A percentile compares a stretch with the other conserved stretches of the same genome.
Conservation (phyloP, 805 yeast genomes). For the Alloascoidea hylecoeti region DNA sequence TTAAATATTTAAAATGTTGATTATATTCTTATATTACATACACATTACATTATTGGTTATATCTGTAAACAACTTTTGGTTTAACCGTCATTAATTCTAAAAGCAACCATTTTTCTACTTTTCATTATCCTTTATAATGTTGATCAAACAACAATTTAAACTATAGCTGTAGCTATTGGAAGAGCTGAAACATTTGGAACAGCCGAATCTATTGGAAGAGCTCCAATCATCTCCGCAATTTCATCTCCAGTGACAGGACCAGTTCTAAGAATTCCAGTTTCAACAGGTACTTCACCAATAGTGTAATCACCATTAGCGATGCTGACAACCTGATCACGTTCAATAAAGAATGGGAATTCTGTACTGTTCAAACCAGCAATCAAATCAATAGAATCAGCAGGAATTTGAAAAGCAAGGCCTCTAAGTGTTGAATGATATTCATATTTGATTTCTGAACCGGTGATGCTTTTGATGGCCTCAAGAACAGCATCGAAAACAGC, state of each 20-base stretch:
- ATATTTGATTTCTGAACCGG: slow-evolving; percentile 30
- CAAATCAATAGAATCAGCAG: slow-evolving; percentile 14
- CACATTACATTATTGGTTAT: too few relatives aligned
- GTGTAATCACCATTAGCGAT: slow-evolving; percentile 13
- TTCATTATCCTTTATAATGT: too few relatives aligned
- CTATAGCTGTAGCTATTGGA: not conserved
- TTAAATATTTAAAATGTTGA: not conserved
- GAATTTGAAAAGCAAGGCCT: slow-evolving; percentile 30
- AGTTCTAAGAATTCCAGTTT: not conserved
- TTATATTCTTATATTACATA: too few relatives aligned
- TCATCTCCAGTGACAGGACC: not conserved
- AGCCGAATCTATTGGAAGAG: not conserved
- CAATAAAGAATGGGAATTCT: slow-evolving; percentile 27
- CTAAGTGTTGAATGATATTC: slow-evolving; percentile 30
- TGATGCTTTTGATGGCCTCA: slow-evolving; percentile 19
- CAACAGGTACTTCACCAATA: too few relatives aligned
- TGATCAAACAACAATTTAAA: too few relatives aligned
- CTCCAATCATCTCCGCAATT: not conserved
- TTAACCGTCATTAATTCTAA: too few relatives aligned
- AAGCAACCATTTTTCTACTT: not conserved
- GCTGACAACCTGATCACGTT: slow-evolving; percentile 25
- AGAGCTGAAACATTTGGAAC: not conserved
- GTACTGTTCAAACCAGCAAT: slow-evolving; percentile 10
- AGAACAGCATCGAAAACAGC: slow-evolving; percentile 19
- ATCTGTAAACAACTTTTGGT: too few relatives aligned